Percentiles rank a stretch among this genome's conserved stretches.
phyloP scores from a whole-genome alignment of 2,329 filamentous ascomycete species.

The Plenodomus biglobosus region DNA sequence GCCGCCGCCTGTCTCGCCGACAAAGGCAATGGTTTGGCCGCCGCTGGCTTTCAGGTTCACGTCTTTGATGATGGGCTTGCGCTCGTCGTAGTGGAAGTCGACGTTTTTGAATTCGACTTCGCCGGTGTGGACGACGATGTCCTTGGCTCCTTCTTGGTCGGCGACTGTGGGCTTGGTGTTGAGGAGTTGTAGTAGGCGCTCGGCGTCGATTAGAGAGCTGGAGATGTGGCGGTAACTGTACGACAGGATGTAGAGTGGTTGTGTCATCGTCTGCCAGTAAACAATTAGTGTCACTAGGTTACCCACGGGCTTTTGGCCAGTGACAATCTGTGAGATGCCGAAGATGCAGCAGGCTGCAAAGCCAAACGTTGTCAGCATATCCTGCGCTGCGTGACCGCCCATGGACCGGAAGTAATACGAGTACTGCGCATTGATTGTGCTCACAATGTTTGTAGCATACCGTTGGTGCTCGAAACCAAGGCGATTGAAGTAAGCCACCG shows the following conservation, averaged over 20 bases:
- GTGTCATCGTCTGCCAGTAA: constrained; percentile 60
- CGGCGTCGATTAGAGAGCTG: constrained; percentile 64
- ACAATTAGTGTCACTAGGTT: constrained; percentile 65
- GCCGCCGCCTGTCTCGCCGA: constrained; percentile 64
- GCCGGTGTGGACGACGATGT: constrained; percentile 51
- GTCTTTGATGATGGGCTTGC: constrained; percentile 54
- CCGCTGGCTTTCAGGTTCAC: constrained; percentile 54
- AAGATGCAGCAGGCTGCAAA: constrained; percentile 55
- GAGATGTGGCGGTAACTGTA: constrained; percentile 54
- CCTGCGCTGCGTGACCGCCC: constrained; percentile 46
- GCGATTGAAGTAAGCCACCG: constrained; percentile 62
- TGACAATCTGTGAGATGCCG: constrained; percentile 56
- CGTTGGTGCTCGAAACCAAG: constrained; percentile 55
- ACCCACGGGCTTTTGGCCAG: constrained; percentile 55
- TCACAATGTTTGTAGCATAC: constrained; percentile 48
- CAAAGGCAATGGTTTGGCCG: constrained; percentile 61
- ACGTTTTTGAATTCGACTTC: constrained; percentile 59
- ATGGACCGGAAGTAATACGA: constrained; percentile 36
- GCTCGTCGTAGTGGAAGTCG: constrained; percentile 57
- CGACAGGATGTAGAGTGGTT: constrained; percentile 54
- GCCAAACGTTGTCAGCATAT: constrained; percentile 52
- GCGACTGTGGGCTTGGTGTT: constrained; percentile 59
- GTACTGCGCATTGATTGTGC: constrained; percentile 41
- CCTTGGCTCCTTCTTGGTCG: constrained; percentile 44
- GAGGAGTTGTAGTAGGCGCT: constrained; percentile 61